phyloP scores from a whole-genome alignment of 352 stramenopile species.

The Phytophthora cactorum region DNA sequence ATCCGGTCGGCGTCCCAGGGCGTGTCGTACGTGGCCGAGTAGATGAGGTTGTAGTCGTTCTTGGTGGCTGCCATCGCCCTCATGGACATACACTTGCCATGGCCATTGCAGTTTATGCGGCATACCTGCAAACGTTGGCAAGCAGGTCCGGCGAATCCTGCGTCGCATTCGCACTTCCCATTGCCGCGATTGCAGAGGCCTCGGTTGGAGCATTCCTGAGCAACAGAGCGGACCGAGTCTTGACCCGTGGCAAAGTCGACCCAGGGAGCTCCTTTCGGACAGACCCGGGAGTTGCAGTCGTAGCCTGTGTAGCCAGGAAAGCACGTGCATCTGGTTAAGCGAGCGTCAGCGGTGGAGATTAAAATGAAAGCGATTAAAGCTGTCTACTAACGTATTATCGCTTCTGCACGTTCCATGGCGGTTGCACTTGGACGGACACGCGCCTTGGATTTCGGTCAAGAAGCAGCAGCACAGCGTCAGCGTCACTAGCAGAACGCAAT shows the following conservation, averaged over 20 bases:
- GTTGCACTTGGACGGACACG: constrained; percentile 72
- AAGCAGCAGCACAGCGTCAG: constrained; percentile 15
- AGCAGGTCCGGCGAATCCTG: constrained; percentile 68
- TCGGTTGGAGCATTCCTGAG: constrained; percentile 72
- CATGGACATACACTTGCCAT: constrained; percentile 91
- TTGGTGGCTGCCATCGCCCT: constrained; percentile 43
- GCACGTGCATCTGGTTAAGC: constrained; percentile 74
- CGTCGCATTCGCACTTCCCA: constrained; percentile 84
- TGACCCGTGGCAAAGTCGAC: constrained; percentile 51
- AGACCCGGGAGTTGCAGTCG: constrained; percentile 85
- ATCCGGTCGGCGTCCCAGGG: constrained; percentile 89
- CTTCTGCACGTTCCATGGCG: constrained; percentile 61
- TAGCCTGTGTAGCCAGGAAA: constrained; percentile 86
- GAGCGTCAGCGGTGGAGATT: neutral
- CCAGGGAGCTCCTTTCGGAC: constrained; percentile 74
- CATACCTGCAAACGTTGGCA: constrained; percentile 78
- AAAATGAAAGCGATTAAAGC: neutral
- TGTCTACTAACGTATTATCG: constrained; percentile 55
- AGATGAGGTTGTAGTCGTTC: constrained; percentile 75
- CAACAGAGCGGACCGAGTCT: constrained; percentile 49
- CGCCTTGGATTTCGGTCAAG: constrained; percentile 11
- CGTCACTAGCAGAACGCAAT: constrained; percentile 14
- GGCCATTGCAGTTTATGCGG: constrained; percentile 84
- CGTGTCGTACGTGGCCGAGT: constrained; percentile 56
- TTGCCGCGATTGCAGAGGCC: constrained; percentile 79